Conservation (phyloP, 2,329 filamentous ascomycete species). For the Diaporthe velutina region DNA sequence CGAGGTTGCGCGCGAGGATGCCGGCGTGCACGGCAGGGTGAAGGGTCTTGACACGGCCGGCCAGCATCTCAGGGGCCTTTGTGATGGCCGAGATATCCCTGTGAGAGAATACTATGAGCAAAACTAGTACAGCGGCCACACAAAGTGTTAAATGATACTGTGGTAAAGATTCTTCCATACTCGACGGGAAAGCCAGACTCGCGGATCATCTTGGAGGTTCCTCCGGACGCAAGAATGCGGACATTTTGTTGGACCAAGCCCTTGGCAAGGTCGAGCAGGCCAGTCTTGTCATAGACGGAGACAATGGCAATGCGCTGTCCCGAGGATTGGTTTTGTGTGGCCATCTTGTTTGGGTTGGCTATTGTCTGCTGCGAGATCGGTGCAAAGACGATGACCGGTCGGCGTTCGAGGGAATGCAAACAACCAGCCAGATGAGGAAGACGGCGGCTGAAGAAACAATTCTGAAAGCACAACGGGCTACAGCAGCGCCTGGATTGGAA, state of each 20-base stretch:
- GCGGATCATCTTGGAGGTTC: conserved; percentile 95
- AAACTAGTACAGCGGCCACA: not conserved
- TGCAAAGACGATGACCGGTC: not conserved
- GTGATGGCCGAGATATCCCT: conserved; percentile 99
- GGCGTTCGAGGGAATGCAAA: not conserved
- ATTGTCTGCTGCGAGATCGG: conserved; percentile 25
- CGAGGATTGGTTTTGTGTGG: conserved; percentile 48
- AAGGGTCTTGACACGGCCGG: conserved; percentile 87
- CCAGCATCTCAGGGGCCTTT: conserved; percentile 96
- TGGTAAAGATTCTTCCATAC: conserved; percentile 58
- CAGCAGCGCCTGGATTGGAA: not conserved
- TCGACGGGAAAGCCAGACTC: conserved; percentile 96
- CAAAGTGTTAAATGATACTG: not conserved
- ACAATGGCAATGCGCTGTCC: conserved; percentile 83
- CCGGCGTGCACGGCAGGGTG: conserved; percentile 92
- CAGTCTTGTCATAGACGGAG: conserved; percentile 99
- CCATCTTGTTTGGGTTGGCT: conserved; percentile 2
- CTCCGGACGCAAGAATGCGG: conserved; percentile 92
- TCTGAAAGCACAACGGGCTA: conserved; percentile 6
- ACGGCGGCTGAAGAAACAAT: conserved; percentile 11
- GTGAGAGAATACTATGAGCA: conserved; percentile 37
- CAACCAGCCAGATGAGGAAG: conserved; percentile 18
- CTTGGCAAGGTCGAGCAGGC: conserved; percentile 91
- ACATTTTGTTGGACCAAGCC: conserved; percentile 91
- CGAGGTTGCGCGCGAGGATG: conserved; percentile 94